A percentile compares a stretch with the other conserved stretches of the same genome.
phyloP scores from a whole-genome alignment of 78 protist species.

The Dictyostelium capitatum region DNA sequence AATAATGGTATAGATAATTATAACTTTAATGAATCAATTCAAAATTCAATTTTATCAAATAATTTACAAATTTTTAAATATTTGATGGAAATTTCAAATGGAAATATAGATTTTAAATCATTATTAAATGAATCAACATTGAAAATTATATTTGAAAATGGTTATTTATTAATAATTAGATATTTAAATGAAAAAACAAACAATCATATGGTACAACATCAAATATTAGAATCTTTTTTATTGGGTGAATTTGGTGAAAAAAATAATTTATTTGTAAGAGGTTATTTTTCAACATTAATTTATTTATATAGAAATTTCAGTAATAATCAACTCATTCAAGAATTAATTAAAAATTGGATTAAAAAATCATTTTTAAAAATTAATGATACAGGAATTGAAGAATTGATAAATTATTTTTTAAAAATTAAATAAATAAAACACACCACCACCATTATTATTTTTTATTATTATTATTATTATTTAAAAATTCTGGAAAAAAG shows the following conservation, averaged over 20 bases:
- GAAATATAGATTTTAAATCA: no score
- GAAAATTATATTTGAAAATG: not conserved
- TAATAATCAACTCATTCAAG: not conserved
- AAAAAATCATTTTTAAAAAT: not conserved
- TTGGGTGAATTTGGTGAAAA: not conserved
- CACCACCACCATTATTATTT: not conserved
- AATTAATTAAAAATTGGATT: conserved; percentile 2
- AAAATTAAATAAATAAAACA: not conserved
- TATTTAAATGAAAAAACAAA: not conserved
- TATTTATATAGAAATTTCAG: not conserved
- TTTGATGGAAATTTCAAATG: not conserved
- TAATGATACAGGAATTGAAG: no score
- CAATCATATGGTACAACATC: not conserved
- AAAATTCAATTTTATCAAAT: not conserved
- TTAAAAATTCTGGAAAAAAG: conserved; percentile 58
- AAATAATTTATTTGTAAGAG: not conserved
- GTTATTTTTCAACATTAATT: not conserved
- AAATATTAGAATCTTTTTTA: not conserved
- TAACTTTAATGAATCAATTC: not conserved
- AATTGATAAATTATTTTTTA: not conserved
- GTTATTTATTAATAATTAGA: not conserved
- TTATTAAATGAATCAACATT: not conserved
- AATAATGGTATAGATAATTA: not conserved
- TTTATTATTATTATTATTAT: not conserved
- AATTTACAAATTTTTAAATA: conserved; percentile 2